Evolutionary conservation across 1,139 yeast species (phyloP), one percentile per base, ranked within the genome.

Genomic region (Pichia sp.): DNA sequence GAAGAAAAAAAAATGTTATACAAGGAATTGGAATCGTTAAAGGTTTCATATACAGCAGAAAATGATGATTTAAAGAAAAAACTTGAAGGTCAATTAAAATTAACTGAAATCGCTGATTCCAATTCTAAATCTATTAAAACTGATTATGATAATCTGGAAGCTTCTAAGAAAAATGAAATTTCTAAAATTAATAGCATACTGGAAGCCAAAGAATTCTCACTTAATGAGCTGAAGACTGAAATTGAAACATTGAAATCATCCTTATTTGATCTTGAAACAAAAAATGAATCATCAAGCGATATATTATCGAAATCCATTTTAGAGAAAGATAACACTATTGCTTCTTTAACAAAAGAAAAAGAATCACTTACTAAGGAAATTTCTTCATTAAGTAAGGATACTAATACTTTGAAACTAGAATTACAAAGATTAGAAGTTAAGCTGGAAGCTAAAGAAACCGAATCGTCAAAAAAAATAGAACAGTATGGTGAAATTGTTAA

Each of bases 41-140:
- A 31, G 15, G 19, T 20, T 5, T n/a, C 24, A 13, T 15, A 16
- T 5, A 28, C 16, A 1, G 6, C 20, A 7, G 37, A 45, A 15
- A 14, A 35, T 19, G 15, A 18, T 3, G 29, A 19, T 22, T 19
- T 32, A 6, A 24, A 38, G 18, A 20, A 23, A 18, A 41, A 28
- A 37, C 32, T 38, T 27, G 38, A 38, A n/a, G 31, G 13, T 18
- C 32, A 41, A 11, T 28, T 24, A 2, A 35, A 41, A 8, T 32
- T 37, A 9, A 35, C 35, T 4, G 26, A 26, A 9, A 13, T 29
- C 18, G 33, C 38, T 6, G 40, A 33, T 15, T n/a, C 23, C 16
- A 21, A 32, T 20, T 6, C 20, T 18, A 21, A 31, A 19, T 3
- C 22, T 1, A 13, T 20, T 6, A 21, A 30, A 26, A 3, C 29